phyloP scores from a whole-genome alignment of 768 basidiomycete species.

The Suillus tomentosus region DNA sequence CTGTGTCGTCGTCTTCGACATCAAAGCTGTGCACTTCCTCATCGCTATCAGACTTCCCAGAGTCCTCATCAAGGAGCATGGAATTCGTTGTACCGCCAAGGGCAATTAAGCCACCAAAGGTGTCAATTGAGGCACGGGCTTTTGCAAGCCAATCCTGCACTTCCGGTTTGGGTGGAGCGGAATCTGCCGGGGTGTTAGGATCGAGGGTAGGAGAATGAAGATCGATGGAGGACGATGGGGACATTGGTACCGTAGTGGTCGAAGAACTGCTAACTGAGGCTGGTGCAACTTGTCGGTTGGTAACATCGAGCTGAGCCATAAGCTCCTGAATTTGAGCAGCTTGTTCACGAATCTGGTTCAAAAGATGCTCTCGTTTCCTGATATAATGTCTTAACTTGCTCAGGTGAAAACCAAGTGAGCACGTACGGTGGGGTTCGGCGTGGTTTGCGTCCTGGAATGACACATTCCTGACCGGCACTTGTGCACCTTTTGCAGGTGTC shows the following conservation, averaged over 20 bases:
- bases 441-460: conserved; percentile 84
- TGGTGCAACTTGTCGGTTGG: conserved; percentile 32
- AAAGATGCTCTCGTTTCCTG: conserved; percentile 81
- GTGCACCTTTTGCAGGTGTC: conserved; percentile 78
- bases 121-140: conserved; percentile 66
- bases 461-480: conserved; percentile 70
- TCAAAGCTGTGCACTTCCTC: conserved; percentile 41
- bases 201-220: conserved; percentile 30
- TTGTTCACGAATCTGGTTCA: conserved; percentile 75
- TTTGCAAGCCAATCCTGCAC: conserved; percentile 79
- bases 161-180: conserved; percentile 47
- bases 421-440: conserved; percentile 77
- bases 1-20: conserved; percentile 39
- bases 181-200: conserved; percentile 24
- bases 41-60: conserved; percentile 46
- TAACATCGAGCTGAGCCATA: conserved; percentile 65
- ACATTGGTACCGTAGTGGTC: conserved; percentile 38
- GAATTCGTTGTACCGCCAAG: conserved; percentile 55
- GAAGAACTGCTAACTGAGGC: conserved; percentile 27
- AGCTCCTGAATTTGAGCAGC: conserved; percentile 71
- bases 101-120: conserved; percentile 68
- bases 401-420: neutral
- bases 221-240: conserved; percentile 28
- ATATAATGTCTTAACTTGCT: conserved; percentile 3
- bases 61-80: conserved; percentile 27